Conservation (phyloP, 1,139 yeast genomes). For the Yamadazyma diddensiae region DNA sequence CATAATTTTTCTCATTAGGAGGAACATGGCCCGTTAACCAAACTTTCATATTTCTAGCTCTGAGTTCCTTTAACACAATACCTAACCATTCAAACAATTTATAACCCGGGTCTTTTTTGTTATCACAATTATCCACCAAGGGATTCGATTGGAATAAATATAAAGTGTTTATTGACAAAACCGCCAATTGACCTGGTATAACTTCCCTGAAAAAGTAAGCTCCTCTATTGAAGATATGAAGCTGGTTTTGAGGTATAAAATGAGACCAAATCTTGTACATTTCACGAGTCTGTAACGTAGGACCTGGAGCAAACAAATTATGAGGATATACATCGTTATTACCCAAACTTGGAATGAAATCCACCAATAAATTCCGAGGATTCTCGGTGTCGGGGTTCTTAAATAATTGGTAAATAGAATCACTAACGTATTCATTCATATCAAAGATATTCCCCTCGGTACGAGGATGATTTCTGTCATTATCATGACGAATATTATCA, state of each 20-base stretch:
- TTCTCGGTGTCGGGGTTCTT: conserved; percentile 37
- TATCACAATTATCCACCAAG: conserved; percentile 75
- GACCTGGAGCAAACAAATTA: conserved; percentile 79
- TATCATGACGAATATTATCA: conserved; percentile 83
- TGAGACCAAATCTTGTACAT: conserved; percentile 68
- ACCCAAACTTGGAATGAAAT: conserved; percentile 68
- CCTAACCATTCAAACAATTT: conserved; percentile 77
- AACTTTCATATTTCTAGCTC: conserved; percentile 75
- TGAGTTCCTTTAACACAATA: conserved; percentile 64
- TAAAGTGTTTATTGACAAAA: conserved; percentile 72
- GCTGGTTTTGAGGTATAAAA: conserved; percentile 74
- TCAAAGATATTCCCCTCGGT: conserved; percentile 68
- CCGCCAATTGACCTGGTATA: conserved; percentile 73
- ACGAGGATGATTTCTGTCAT: conserved; percentile 70
- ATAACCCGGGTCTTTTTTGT: conserved; percentile 73
- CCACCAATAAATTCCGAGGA: conserved; percentile 48
- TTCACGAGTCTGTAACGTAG: conserved; percentile 79
- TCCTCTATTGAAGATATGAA: conserved; percentile 71
- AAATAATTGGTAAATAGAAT: conserved; percentile 49
- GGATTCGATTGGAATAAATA: conserved; percentile 77
- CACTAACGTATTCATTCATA: conserved; percentile 61
- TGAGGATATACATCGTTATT: conserved; percentile 90
- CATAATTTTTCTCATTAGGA: conserved; percentile 75
- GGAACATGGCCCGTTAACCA: conserved; percentile 91
- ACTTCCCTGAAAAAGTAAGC: conserved; percentile 75